phyloP scores from a whole-genome alignment of 768 basidiomycete genomes.

The Nidularia sp. region DNA sequence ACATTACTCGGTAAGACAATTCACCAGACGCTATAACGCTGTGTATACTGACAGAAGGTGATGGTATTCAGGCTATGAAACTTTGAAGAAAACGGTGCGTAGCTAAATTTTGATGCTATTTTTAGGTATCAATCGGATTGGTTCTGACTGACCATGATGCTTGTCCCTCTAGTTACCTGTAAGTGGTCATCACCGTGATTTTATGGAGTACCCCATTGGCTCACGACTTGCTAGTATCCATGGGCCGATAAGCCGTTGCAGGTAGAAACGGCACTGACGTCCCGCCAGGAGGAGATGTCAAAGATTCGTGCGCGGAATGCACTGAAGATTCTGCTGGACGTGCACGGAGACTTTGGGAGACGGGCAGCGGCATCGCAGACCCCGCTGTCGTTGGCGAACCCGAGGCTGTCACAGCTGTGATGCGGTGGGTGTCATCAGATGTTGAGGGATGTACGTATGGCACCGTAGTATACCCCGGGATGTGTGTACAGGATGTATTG shows the following conservation, averaged over 20 bases:
- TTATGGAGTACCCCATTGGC: neutral
- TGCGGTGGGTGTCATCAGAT: slow-evolving; percentile 3
- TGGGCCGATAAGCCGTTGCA: slow-evolving; percentile 67
- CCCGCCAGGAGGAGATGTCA: slow-evolving; percentile 77
- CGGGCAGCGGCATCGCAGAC: slow-evolving; percentile 40
- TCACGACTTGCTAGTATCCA: slow-evolving; percentile 57
- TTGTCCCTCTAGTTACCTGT: slow-evolving; percentile 38
- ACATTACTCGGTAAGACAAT: slow-evolving; percentile 69
- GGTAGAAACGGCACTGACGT: slow-evolving; percentile 67
- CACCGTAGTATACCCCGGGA: too few species aligned
- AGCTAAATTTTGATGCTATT: slow-evolving; percentile 10
- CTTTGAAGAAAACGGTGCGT: slow-evolving; percentile 40
- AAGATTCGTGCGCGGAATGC: slow-evolving; percentile 92
- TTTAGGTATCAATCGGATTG: slow-evolving; percentile 12
- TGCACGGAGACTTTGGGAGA: slow-evolving; percentile 84
- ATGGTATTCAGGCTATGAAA: slow-evolving; percentile 35
- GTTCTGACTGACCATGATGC: slow-evolving; percentile 4
- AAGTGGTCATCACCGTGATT: slow-evolving; percentile 18
- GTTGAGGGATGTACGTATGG: neutral
- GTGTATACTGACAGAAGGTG: too few species aligned
- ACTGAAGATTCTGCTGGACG: slow-evolving; percentile 85
- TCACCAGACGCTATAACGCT: too few species aligned
- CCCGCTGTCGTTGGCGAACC: slow-evolving; percentile 34
- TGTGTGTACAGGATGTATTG: too few species aligned
- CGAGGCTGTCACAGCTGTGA: slow-evolving; percentile 29